Percentiles rank a stretch among this genome's conserved stretches.
Evolutionary conservation across 257 asterid genomes (phyloP).

Genomic region (Solanum boliviense): DNA sequence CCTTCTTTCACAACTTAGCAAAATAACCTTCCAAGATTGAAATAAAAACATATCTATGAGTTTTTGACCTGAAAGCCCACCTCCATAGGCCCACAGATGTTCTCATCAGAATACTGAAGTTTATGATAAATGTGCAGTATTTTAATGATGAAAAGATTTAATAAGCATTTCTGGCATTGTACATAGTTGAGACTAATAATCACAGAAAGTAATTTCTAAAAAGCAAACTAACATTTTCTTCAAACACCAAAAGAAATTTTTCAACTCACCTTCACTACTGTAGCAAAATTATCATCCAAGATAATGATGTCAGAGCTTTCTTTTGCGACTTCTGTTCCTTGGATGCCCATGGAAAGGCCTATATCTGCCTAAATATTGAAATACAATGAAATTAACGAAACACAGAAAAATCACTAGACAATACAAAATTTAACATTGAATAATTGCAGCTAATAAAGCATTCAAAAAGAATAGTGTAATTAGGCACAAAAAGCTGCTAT

Average conservation of each 20-base stretch:
- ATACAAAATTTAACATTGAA: not conserved
- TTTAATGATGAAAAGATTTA: not conserved
- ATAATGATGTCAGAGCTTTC: conserved; percentile 97
- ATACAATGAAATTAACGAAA: not conserved
- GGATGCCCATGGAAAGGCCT: conserved; percentile 94
- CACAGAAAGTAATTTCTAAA: not conserved
- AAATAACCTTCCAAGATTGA: not conserved
- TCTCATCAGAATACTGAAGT: not conserved
- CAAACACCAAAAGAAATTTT: not conserved
- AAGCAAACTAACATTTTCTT: not conserved
- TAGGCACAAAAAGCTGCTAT: not conserved
- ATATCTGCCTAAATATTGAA: conserved; percentile 68
- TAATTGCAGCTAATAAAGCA: not conserved
- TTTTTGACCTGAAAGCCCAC: not conserved
- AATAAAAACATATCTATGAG: not conserved
- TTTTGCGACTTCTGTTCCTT: conserved; percentile 97
- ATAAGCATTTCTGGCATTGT: not conserved
- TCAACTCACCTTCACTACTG: conserved; percentile 69
- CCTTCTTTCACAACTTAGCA: not conserved
- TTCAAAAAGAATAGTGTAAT: not conserved
- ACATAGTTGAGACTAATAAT: not conserved
- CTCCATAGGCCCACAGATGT: not conserved
- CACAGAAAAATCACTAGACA: not conserved
- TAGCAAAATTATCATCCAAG: conserved; percentile 86
- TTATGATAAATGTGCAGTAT: not conserved